These are phyloP conservation scores for Hanseniaspora sp. DNA, from an alignment of 1,139 yeast genomes.

Conservation along the genomic window DNA sequence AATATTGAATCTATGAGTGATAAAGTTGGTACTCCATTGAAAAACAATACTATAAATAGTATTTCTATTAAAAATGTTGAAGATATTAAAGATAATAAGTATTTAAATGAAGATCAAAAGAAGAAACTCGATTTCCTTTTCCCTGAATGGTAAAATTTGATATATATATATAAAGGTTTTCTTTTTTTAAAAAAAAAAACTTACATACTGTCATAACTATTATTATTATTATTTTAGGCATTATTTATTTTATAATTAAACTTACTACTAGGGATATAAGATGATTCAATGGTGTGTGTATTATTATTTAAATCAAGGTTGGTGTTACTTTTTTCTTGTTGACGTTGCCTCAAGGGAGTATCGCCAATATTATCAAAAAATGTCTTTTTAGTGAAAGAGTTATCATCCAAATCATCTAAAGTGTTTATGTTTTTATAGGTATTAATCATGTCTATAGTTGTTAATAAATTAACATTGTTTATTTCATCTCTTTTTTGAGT, in stretches of 20 bases:
- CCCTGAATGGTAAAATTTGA: slow-evolving; percentile 65
- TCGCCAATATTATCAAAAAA: slow-evolving; percentile 9
- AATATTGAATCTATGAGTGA: slow-evolving; percentile 45
- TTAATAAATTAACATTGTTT: not conserved
- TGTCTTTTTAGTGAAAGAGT: not conserved
- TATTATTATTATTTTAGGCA: not conserved
- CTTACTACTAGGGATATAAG: slow-evolving; percentile 35
- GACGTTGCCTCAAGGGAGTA: slow-evolving; percentile 24
- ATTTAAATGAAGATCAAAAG: slow-evolving; percentile 60
- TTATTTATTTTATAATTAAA: slow-evolving; percentile 35
- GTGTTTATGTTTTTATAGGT: not conserved
- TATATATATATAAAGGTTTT: slow-evolving; percentile 28
- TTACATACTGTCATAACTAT: not conserved
- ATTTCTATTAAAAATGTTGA: slow-evolving; percentile 50
- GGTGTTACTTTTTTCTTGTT: not conserved
- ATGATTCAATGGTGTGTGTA: slow-evolving; percentile 17
- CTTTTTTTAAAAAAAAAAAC: slow-evolving; percentile 10
- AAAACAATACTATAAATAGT: slow-evolving; percentile 68
- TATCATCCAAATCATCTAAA: not conserved
- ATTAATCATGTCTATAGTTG: not conserved
- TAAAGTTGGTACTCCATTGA: slow-evolving; percentile 51
- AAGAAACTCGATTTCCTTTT: slow-evolving; percentile 74
- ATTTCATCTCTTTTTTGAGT: not conserved
- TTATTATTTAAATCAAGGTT: not conserved
- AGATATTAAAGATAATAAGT: slow-evolving; percentile 36